Conservation (phyloP, 2,329 filamentous ascomycete genomes). For the Shiraia sp. region DNA sequence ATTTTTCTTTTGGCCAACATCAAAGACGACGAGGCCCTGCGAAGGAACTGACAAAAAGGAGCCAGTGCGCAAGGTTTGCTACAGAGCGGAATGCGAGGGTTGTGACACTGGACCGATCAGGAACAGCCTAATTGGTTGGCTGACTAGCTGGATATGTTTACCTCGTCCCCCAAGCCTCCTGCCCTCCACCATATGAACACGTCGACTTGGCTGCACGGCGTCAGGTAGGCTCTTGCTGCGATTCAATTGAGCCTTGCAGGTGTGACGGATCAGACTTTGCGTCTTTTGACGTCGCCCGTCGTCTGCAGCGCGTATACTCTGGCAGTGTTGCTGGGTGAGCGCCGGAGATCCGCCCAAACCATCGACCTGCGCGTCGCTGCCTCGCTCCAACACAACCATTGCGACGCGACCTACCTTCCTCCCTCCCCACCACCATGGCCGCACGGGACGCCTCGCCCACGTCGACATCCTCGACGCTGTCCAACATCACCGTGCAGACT, state of each 20-base stretch:
- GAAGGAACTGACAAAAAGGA: background rate
- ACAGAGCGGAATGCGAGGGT: slow-evolving; percentile 31
- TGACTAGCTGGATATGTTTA: slow-evolving; percentile 44
- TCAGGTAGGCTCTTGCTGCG: slow-evolving; percentile 27
- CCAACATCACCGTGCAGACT: slow-evolving; percentile 46
- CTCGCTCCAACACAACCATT: slow-evolving; percentile 27
- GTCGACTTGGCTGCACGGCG: slow-evolving; percentile 22
- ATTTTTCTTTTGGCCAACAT: background rate
- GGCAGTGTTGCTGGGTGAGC: slow-evolving; percentile 38
- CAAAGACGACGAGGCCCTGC: background rate
- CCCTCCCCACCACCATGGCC: slow-evolving; percentile 32
- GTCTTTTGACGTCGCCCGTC: slow-evolving; percentile 17
- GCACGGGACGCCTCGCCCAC: slow-evolving; percentile 40
- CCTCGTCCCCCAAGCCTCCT: slow-evolving; percentile 32
- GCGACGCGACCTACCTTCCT: slow-evolving; percentile 20
- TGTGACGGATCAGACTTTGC: slow-evolving; percentile 13
- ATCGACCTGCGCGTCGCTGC: slow-evolving; percentile 38
- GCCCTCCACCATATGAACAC: slow-evolving; percentile 22
- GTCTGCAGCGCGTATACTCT: slow-evolving; percentile 33
- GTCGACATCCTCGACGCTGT: slow-evolving; percentile 48
- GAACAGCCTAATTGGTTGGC: slow-evolving; percentile 42
- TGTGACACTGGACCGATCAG: slow-evolving; percentile 36
- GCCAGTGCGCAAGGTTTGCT: background rate
- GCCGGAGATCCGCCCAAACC: slow-evolving; percentile 23
- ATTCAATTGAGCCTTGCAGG: slow-evolving; percentile 27